Evolutionary conservation across 2,329 filamentous ascomycete genomes (phyloP).

Genomic region (Arthrinium phaeospermum): DNA sequence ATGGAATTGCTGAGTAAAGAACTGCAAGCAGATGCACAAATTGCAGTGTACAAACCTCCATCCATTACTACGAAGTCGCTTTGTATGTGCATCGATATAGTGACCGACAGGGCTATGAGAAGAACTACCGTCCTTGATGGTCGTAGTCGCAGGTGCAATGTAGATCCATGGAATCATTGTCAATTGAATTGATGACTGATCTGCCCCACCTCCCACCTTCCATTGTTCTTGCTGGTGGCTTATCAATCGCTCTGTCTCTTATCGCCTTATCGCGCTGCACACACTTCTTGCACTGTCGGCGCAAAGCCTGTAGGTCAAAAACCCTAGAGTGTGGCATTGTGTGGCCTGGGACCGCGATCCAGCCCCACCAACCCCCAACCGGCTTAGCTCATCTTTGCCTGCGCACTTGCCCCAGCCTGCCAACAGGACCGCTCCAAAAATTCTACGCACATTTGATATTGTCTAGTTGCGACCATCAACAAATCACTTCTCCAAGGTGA

Average conservation of each 20-base stretch:
- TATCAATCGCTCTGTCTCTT: not conserved
- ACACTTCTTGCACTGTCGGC: not conserved
- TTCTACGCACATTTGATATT: constrained; percentile 18
- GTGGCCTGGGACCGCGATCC: not conserved
- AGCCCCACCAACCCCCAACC: not conserved
- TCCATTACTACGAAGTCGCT: not conserved
- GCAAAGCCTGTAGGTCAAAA: constrained; percentile 3
- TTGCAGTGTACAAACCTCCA: not conserved
- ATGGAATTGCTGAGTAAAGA: too few species aligned
- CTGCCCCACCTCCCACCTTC: not conserved
- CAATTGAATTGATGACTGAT: not conserved
- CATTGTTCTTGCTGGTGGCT: not conserved
- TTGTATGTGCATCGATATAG: too few species aligned
- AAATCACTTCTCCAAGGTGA: constrained; percentile 18
- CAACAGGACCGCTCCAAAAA: constrained; percentile 16
- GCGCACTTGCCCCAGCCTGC: constrained; percentile 16
- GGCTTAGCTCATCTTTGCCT: not conserved
- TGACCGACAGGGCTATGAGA: too few species aligned
- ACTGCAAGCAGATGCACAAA: too few species aligned
- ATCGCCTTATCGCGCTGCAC: not conserved
- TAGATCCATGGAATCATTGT: not conserved
- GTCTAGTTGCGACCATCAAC: constrained; percentile 17
- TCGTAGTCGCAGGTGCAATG: not conserved
- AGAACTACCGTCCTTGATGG: too few species aligned
- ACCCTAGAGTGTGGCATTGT: constrained; percentile 16